phyloP scores from a whole-genome alignment of 106 monocot genomes.

The Platanthera guangdongensis region DNA sequence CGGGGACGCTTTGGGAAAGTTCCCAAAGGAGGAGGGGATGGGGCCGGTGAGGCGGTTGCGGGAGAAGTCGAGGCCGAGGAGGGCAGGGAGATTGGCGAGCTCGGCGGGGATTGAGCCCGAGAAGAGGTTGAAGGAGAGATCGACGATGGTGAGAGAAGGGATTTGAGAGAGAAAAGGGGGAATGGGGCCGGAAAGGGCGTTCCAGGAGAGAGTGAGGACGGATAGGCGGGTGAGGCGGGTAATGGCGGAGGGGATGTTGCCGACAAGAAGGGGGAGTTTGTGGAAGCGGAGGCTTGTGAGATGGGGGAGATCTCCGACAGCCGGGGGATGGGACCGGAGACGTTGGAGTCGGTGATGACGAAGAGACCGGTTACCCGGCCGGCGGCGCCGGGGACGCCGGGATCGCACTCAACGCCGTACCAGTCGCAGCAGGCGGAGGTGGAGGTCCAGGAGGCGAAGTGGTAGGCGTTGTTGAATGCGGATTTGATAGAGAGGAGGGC shows the following conservation, averaged over 20 bases:
- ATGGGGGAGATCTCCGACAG: conserved; percentile 22
- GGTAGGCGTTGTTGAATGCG: conserved; percentile 21
- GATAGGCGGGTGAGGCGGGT: conserved; percentile 16
- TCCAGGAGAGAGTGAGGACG: conserved; percentile 28
- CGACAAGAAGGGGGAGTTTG: conserved; percentile 18
- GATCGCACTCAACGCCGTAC: conserved; percentile 36
- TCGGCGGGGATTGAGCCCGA: conserved; percentile 38
- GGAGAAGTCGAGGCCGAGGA: conserved; percentile 29
- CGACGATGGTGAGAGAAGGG: conserved; percentile 18
- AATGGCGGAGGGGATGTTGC: conserved; percentile 31
- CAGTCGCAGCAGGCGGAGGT: conserved; percentile 43
- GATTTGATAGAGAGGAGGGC: conserved; percentile 35
- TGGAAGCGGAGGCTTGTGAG: conserved; percentile 16
- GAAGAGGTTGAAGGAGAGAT: conserved; percentile 34
- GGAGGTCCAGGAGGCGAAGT: conserved; percentile 26
- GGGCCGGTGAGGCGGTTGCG: conserved; percentile 33
- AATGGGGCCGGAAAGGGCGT: conserved; percentile 39
- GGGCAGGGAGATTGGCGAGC: conserved; percentile 18
- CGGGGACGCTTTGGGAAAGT: conserved; percentile 3
- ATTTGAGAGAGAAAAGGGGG: conserved; percentile 27
- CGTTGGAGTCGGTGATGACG: conserved; percentile 24
- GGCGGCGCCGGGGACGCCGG: conserved; percentile 10
- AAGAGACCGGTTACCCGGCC: conserved; percentile 25
- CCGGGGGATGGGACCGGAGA: conserved; percentile 37
- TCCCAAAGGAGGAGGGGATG: conserved; percentile 26